phyloP scores from a whole-genome alignment of 441 rosid species.

The Theobroma grandiflorum region DNA sequence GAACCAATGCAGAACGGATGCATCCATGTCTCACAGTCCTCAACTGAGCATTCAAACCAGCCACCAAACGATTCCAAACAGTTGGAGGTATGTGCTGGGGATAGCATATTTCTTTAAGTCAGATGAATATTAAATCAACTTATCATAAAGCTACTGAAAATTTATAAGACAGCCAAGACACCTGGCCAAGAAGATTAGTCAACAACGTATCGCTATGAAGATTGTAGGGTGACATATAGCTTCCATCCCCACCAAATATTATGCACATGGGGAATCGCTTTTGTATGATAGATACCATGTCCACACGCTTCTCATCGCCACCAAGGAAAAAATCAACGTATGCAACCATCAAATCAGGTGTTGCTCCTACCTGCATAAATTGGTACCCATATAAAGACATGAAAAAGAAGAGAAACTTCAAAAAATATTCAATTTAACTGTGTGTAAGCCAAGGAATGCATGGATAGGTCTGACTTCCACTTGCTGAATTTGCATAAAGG shows the following conservation, averaged over 20 bases:
- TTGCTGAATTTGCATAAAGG: slow-evolving; percentile 2
- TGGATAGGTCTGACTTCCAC: neutral
- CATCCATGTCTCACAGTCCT: slow-evolving; percentile 95
- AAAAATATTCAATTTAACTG: neutral
- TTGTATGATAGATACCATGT: slow-evolving; percentile 89
- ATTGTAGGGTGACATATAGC: slow-evolving; percentile 96
- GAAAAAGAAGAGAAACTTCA: slow-evolving; percentile 18
- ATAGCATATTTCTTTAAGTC: slow-evolving; percentile 26
- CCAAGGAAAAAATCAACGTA: slow-evolving; percentile 97
- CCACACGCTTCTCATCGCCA: slow-evolving; percentile 98
- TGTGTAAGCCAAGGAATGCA: neutral
- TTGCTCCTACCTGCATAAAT: slow-evolving; percentile 87
- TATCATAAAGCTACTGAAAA: slow-evolving; percentile 15
- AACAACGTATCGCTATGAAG: slow-evolving; percentile 82
- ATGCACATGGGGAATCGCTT: slow-evolving; percentile 98
- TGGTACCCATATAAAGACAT: slow-evolving; percentile 26
- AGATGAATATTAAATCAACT: slow-evolving; percentile 22
- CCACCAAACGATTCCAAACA: slow-evolving; percentile 95
- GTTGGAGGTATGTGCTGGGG: slow-evolving; percentile 90
- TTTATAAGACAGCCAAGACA: slow-evolving; percentile 33
- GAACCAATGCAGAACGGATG: slow-evolving; percentile 82
- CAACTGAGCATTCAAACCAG: slow-evolving; percentile 95
- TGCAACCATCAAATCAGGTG: slow-evolving; percentile 96
- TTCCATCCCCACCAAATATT: slow-evolving; percentile 96
- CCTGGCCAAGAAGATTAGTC: slow-evolving; percentile 98